These are phyloP conservation scores for Mycena albidolilacea DNA, from an alignment of 768 basidiomycete species.

Conservation along the genomic window DNA sequence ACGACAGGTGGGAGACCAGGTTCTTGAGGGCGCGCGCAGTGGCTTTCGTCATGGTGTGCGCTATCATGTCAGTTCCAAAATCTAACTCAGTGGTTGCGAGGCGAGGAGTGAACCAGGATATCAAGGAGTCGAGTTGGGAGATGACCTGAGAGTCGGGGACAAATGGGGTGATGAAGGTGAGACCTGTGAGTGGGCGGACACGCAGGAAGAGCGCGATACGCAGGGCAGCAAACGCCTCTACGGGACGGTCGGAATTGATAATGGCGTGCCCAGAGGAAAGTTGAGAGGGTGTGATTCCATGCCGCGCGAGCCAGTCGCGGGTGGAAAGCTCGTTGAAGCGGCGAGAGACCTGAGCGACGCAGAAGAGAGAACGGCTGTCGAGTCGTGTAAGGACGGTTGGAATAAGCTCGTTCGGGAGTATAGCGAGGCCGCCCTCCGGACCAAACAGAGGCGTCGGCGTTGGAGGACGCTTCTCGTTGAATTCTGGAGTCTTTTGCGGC, in stretches of 20 bases:
- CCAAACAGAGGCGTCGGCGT: neutral
- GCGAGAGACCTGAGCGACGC: constrained; percentile 22
- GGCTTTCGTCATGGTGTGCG: neutral
- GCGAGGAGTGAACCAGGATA: constrained; percentile 16
- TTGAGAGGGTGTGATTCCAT: constrained; percentile 20
- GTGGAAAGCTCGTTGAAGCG: constrained; percentile 35
- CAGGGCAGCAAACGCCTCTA: constrained; percentile 14
- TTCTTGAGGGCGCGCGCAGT: constrained; percentile 7
- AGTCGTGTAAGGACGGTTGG: constrained; percentile 14
- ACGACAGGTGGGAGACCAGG: neutral
- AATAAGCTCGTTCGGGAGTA: constrained; percentile 30
- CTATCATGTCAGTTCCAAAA: constrained; percentile 21
- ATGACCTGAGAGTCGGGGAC: neutral
- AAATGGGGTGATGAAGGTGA: constrained; percentile 7
- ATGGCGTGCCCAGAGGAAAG: constrained; percentile 3
- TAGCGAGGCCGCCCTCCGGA: constrained; percentile 22
- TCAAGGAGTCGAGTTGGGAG: neutral
- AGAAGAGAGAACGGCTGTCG: constrained; percentile 21
- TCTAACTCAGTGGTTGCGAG: constrained; percentile 5
- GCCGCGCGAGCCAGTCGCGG: constrained; percentile 8
- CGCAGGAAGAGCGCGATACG: constrained; percentile 20
- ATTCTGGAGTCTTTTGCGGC: neutral
- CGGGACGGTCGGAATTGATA: constrained; percentile 8
- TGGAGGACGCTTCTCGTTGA: neutral
- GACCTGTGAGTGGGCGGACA: neutral